Percentiles rank a stretch among this genome's conserved stretches.
Conservation (phyloP, 225 moss, liverwort and hornwort genomes). For the Straminergon stramineum region DNA sequence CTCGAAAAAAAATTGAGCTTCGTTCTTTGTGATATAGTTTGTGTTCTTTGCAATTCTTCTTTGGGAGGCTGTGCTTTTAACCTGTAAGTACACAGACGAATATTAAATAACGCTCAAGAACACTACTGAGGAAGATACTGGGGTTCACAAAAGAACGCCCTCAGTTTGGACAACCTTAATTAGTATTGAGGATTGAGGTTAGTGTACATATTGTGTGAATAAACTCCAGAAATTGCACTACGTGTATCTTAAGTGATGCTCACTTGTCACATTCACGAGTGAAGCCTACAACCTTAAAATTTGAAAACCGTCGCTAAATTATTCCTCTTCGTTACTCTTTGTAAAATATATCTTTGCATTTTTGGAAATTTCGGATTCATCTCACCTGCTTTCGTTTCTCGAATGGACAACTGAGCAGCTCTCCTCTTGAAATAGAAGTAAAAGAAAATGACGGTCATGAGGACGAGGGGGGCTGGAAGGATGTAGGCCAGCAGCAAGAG, state of each 20-base stretch:
- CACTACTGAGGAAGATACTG: neutral
- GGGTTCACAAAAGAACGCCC: neutral
- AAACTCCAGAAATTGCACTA: neutral
- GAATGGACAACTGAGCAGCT: constrained; percentile 5
- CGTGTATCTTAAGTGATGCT: neutral
- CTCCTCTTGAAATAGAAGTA: constrained; percentile 11
- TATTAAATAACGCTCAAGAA: neutral
- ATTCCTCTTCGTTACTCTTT: neutral
- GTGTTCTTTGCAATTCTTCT: neutral
- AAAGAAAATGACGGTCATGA: neutral
- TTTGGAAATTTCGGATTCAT: neutral
- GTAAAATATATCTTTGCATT: neutral
- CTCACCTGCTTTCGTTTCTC: constrained; percentile 22
- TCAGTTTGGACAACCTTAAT: neutral
- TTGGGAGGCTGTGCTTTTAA: neutral
- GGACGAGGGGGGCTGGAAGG: constrained; percentile 3
- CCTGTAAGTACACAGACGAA: neutral
- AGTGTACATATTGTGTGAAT: neutral
- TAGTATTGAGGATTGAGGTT: neutral
- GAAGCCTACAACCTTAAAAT: neutral
- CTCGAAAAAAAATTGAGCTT: neutral
- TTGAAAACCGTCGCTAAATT: neutral
- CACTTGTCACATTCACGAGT: neutral
- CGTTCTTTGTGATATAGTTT: neutral
- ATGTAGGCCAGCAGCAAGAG: constrained; percentile 2